These are phyloP conservation scores for Babesia divergens DNA, from an alignment of 169 alveolate genomes.

Conservation along the genomic window DNA sequence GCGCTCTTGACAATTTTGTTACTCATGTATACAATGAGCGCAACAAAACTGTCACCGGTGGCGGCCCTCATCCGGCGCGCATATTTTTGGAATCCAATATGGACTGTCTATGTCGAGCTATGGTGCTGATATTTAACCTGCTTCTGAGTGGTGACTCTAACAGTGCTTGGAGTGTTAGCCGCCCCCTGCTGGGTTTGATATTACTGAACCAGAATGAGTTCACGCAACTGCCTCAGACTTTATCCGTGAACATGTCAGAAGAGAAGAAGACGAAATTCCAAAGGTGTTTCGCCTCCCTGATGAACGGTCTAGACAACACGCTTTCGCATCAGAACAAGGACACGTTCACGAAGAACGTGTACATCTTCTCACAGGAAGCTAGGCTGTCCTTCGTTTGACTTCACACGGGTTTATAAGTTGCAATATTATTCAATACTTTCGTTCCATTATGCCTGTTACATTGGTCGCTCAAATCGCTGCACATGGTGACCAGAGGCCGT, in stretches of 20 bases:
- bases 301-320: slow-evolving; percentile 61
- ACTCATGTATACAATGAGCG: slow-evolving; percentile 68
- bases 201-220: slow-evolving; percentile 77
- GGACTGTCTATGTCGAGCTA: slow-evolving; percentile 30
- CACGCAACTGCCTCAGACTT: slow-evolving; percentile 74
- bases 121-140: slow-evolving; percentile 61
- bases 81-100: slow-evolving; percentile 41
- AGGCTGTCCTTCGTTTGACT: slow-evolving; percentile 67
- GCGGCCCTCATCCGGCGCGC: slow-evolving; percentile 46
- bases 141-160: slow-evolving; percentile 79
- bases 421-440: too few species aligned
- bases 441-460: too few species aligned
- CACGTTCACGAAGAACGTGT: slow-evolving; percentile 75
- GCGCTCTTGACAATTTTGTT: slow-evolving; percentile 74
- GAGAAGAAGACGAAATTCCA: slow-evolving; percentile 75
- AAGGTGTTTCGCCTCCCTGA: slow-evolving; percentile 51
- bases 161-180: slow-evolving; percentile 86
- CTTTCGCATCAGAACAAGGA: slow-evolving; percentile 69
- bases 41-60: slow-evolving; percentile 43
- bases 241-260: slow-evolving; percentile 73
- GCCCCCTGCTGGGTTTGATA: slow-evolving; percentile 87
- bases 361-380: slow-evolving; percentile 78
- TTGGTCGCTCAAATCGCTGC: too few species aligned
- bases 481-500: too few species aligned
- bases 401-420: too few species aligned